These are phyloP conservation scores for Candida taoyuanica DNA, from an alignment of 805 yeast species.

Conservation along the genomic window DNA sequence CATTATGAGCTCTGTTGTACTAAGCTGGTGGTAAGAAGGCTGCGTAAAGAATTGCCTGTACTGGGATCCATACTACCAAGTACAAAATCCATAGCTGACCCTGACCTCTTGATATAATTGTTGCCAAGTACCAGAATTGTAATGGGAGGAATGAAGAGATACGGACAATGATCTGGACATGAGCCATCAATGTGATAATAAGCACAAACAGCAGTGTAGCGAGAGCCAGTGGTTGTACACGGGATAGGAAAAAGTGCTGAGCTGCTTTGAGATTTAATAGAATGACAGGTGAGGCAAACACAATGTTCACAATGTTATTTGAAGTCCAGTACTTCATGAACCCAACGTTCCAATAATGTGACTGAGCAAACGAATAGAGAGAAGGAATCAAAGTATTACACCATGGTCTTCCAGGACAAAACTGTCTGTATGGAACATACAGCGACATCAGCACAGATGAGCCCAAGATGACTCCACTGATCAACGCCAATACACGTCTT, in stretches of 20 bases:
- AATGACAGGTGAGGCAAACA: constrained; percentile 68
- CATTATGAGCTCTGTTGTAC: constrained; percentile 3
- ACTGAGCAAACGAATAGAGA: constrained; percentile 68
- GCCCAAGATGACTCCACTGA: constrained; percentile 56
- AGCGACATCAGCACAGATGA: constrained; percentile 42
- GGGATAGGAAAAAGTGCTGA: constrained; percentile 29
- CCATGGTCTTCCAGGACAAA: constrained; percentile 77
- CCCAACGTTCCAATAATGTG: constrained; percentile 81
- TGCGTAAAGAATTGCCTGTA: constrained; percentile 71
- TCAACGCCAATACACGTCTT: constrained; percentile 28
- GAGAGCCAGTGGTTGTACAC: constrained; percentile 35
- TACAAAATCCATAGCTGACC: constrained; percentile 41
- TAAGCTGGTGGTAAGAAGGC: constrained; percentile 94
- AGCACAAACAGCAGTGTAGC: constrained; percentile 42
- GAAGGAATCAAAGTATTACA: constrained; percentile 55
- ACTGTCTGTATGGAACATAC: constrained; percentile 46
- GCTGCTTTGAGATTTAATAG: constrained; percentile 40
- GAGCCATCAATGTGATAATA: constrained; percentile 59
- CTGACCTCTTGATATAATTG: constrained; percentile 22
- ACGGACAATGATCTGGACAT: constrained; percentile 82
- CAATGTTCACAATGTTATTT: constrained; percentile 77
- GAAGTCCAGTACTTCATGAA: constrained; percentile 77
- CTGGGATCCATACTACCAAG: constrained; percentile 55
- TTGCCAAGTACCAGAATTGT: constrained; percentile 65
- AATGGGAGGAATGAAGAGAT: constrained; percentile 74